Percentiles rank a stretch among this genome's conserved stretches.
phyloP scores from a whole-genome alignment of 192 early-diverging fungal species.

The Chytriomyces confervae region DNA sequence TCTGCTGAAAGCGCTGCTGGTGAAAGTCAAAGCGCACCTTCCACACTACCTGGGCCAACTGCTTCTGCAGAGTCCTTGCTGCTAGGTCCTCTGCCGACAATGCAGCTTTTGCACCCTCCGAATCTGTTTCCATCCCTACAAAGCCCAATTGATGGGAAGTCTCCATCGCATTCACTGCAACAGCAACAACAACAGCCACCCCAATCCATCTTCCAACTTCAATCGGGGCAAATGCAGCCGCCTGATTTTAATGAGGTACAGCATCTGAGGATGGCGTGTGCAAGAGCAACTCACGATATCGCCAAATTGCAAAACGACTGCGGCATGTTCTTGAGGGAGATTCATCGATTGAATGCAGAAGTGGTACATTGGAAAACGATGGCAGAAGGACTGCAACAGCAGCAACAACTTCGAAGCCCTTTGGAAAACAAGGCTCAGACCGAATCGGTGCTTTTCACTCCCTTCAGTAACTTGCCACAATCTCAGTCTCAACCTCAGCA shows the following conservation, averaged over 20 bases:
- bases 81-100: too few species aligned
- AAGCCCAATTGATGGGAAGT: not conserved
- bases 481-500: not conserved
- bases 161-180: not conserved
- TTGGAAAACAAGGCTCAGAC: not conserved
- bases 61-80: not conserved
- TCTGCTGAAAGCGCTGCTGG: not conserved
- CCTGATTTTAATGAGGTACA: conserved; percentile 6
- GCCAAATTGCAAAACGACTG: not conserved
- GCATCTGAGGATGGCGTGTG: not conserved
- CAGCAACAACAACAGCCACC: not conserved
- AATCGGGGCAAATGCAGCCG: too few species aligned
- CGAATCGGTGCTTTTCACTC: too few species aligned
- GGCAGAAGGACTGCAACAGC: not conserved
- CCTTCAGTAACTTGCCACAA: too few species aligned
- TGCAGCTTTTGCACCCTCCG: not conserved
- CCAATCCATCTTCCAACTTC: too few species aligned
- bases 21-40: too few species aligned
- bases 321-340: conserved; percentile 19
- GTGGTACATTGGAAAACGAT: conserved; percentile 17
- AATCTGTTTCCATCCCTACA: not conserved
- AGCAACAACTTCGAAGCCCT: conserved; percentile 9
- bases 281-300: conserved; percentile 7
- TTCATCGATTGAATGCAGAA: conserved; percentile 13
- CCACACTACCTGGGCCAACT: not conserved